A percentile compares a stretch with the other conserved stretches of the same genome.
Conservation (phyloP, 2,329 filamentous ascomycete species). For the Cercospora nicotianae region DNA sequence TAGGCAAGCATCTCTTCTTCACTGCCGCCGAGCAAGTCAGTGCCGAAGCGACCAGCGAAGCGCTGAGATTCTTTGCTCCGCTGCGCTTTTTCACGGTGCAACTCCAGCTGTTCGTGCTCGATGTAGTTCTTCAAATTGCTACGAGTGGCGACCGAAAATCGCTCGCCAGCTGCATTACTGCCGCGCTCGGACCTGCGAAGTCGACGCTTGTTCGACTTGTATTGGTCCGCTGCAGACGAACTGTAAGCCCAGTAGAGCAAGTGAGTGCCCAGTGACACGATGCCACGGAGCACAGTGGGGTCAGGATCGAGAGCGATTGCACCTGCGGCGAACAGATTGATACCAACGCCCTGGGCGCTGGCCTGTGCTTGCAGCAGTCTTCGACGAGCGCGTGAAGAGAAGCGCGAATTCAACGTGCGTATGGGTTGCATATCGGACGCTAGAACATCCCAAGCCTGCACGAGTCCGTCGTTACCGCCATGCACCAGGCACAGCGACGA, state of each 20-base stretch:
- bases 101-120: constrained; percentile 76
- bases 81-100: constrained; percentile 70
- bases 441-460: constrained; percentile 95
- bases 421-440: constrained; percentile 76
- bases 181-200: constrained; percentile 68
- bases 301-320: constrained; percentile 87
- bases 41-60: constrained; percentile 77
- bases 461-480: constrained; percentile 90
- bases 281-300: constrained; percentile 77
- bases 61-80: constrained; percentile 67
- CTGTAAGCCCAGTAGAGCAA: constrained; percentile 93
- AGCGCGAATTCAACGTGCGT: constrained; percentile 81
- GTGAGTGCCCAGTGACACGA: constrained; percentile 83
- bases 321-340: constrained; percentile 77
- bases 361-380: constrained; percentile 67
- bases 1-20: constrained; percentile 66
- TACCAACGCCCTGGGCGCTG: constrained; percentile 66
- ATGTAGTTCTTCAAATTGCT: constrained; percentile 79
- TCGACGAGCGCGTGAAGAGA: constrained; percentile 78
- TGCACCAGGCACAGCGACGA: constrained; percentile 87
- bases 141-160: constrained; percentile 62
- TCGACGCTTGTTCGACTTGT: constrained; percentile 75
- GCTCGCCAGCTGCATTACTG: constrained; percentile 59
- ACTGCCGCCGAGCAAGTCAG: constrained; percentile 64
- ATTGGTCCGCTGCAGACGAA: constrained; percentile 71